Evolutionary conservation across 805 yeast species (phyloP).

Genomic region (Metschnikowia proteae): DNA sequence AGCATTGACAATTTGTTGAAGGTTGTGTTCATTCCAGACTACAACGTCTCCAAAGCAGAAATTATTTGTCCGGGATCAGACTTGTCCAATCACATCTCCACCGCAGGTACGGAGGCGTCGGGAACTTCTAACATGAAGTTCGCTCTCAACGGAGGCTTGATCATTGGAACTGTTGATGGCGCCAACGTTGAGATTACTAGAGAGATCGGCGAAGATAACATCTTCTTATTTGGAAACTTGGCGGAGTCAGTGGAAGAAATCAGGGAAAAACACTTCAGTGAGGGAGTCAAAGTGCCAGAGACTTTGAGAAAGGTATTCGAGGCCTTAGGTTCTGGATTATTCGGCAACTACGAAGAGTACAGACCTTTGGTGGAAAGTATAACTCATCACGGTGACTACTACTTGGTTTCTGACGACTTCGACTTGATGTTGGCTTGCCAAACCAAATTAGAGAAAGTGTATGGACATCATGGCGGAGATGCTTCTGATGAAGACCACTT

Average conservation of each 20-base stretch:
- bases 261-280: slow-evolving; percentile 67
- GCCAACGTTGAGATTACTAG: slow-evolving; percentile 94
- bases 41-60: slow-evolving; percentile 92
- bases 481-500: slow-evolving; percentile 49
- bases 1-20: slow-evolving; percentile 74
- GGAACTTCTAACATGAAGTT: slow-evolving; percentile 97
- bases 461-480: slow-evolving; percentile 43
- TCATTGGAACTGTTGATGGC: slow-evolving; percentile 95
- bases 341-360: slow-evolving; percentile 70
- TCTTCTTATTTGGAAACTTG: slow-evolving; percentile 86
- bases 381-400: slow-evolving; percentile 73
- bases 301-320: slow-evolving; percentile 59
- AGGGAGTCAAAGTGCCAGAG: slow-evolving; percentile 56
- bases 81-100: slow-evolving; percentile 87
- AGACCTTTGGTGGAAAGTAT: slow-evolving; percentile 66
- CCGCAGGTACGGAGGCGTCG: slow-evolving; percentile 96
- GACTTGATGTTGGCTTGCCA: slow-evolving; percentile 84
- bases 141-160: slow-evolving; percentile 88
- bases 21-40: slow-evolving; percentile 87
- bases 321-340: slow-evolving; percentile 62
- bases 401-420: slow-evolving; percentile 85
- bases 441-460: slow-evolving; percentile 67
- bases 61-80: slow-evolving; percentile 87
- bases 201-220: slow-evolving; percentile 90
- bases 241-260: slow-evolving; percentile 86